Conservation (phyloP, 2,329 filamentous ascomycete genomes). For the Paecilomyces sp. region DNA sequence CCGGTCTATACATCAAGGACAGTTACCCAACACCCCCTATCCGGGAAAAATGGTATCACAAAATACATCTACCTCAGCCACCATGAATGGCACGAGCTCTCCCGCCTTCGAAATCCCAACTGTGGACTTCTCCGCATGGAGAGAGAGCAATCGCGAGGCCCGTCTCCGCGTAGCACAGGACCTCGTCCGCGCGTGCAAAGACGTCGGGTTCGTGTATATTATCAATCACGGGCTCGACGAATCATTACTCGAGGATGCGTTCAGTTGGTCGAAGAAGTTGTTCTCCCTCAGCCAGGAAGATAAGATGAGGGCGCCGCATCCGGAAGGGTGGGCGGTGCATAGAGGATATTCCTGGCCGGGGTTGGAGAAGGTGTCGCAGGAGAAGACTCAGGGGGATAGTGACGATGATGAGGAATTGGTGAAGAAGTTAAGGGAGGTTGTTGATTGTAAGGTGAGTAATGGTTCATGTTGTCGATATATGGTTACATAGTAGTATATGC, state of each 20-base stretch:
- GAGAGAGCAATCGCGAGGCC: constrained; percentile 16
- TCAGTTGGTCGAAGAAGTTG: constrained; percentile 36
- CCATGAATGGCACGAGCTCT: background rate
- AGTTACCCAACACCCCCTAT: background rate
- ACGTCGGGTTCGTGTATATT: constrained; percentile 44
- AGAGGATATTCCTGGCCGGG: constrained; percentile 52
- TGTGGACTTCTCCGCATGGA: constrained; percentile 34
- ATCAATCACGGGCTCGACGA: constrained; percentile 40
- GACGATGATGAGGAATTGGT: constrained; percentile 33
- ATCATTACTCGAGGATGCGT: constrained; percentile 35
- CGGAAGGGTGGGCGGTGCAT: constrained; percentile 42
- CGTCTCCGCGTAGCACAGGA: constrained; percentile 28
- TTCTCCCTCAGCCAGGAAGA: constrained; percentile 39
- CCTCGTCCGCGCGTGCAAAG: constrained; percentile 35
- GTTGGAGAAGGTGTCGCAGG: constrained; percentile 47
- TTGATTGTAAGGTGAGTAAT: constrained; percentile 44
- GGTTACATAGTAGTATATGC: no score
- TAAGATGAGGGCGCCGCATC: constrained; percentile 45
- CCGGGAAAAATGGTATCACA: background rate
- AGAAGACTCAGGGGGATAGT: constrained; percentile 25
- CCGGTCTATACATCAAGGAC: background rate
- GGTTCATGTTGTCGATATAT: no score
- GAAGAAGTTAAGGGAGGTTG: constrained; percentile 37
- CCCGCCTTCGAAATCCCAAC: constrained; percentile 24
- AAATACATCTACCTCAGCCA: background rate